A percentile compares a stretch with the other conserved stretches of the same genome.
Evolutionary conservation across 106 monocot genomes (phyloP).

Genomic region (Ottelia alismoides): DNA sequence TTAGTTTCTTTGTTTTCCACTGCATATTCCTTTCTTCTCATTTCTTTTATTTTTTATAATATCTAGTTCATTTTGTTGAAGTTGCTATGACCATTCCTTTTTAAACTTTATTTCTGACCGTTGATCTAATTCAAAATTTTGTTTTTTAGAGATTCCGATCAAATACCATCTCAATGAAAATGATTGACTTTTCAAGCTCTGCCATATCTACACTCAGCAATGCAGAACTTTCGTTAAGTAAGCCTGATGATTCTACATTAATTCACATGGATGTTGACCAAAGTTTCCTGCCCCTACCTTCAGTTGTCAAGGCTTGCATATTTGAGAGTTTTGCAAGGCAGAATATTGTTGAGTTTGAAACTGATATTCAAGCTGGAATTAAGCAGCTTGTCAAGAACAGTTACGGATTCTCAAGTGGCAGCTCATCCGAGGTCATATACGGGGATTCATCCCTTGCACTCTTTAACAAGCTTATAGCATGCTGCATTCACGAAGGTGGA

Average conservation of each 20-base stretch:
- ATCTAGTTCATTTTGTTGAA: too few species aligned
- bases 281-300: constrained; percentile 75
- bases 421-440: constrained; percentile 42
- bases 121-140: neutral
- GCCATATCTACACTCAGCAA: constrained; percentile 36
- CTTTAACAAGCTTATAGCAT: constrained; percentile 65
- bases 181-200: constrained; percentile 57
- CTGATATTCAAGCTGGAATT: constrained; percentile 55
- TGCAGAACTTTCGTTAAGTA: constrained; percentile 46
- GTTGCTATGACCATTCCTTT: too few species aligned
- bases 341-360: constrained; percentile 73
- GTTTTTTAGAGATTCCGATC: constrained; percentile 40
- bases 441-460: constrained; percentile 46
- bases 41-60: neutral
- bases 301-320: constrained; percentile 62
- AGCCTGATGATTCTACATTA: constrained; percentile 12
- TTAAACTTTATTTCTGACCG: too few species aligned
- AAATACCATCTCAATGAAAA: constrained; percentile 6
- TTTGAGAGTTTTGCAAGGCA: constrained; percentile 94
- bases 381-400: constrained; percentile 28
- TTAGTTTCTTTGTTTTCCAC: neutral
- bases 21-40: neutral
- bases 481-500: constrained; percentile 57
- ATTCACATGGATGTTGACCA: constrained; percentile 83
- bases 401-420: constrained; percentile 36